Base-by-base conservation (phyloP, 176 grass and related monocot genomes). In the Triticum urartu region DNA sequence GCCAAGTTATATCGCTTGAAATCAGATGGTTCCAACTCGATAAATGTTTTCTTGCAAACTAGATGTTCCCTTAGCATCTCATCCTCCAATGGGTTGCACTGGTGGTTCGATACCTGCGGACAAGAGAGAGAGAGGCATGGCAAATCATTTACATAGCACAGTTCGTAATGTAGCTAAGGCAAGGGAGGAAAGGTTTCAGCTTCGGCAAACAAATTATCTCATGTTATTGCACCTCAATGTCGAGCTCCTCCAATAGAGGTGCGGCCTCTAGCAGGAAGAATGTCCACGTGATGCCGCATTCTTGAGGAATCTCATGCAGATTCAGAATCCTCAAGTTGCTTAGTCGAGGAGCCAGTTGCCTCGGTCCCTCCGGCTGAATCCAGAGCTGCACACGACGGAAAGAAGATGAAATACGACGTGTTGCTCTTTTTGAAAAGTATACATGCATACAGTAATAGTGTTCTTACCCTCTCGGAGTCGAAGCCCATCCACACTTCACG, bases 1-100 rank as follows among this genome's bases (percentile, higher is more conserved):
- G 17, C 25, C 25, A 84, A 75, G 12, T 75, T 75, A 13, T 30
- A n/a, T 59, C 42, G 69, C 56, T 75, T 84, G 69, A 81, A 81
- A 68, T 81, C 63, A 68, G 40, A 52, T 7, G 26, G 4, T 21
- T 81, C 79, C 79, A 63, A 81, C 35, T 68, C 5, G 2, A 68
- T 21, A 34, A 54, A 54, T 17, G 50, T 81, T 50, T 20, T 34
- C 7, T 26, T 18, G 50, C 50, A 14, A 54, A 54, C 6, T 56
- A 15, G 48, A 52, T 1, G 48, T 17, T 52, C 48, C n/a, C 6
- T 65, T 79, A 66, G 6, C 38, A 7, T 30, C 17, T 21, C 15
- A 33, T n/a, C 14, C 63, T 30, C 28, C 28, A 30, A 13, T 54
- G 24, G 62, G 6, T 5, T 11, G 26, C 79, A 81, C 33, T 48